These are phyloP conservation scores for Ustilago loliicola DNA, from an alignment of 1,284 basidiomycete genomes.

Conservation along the genomic window DNA sequence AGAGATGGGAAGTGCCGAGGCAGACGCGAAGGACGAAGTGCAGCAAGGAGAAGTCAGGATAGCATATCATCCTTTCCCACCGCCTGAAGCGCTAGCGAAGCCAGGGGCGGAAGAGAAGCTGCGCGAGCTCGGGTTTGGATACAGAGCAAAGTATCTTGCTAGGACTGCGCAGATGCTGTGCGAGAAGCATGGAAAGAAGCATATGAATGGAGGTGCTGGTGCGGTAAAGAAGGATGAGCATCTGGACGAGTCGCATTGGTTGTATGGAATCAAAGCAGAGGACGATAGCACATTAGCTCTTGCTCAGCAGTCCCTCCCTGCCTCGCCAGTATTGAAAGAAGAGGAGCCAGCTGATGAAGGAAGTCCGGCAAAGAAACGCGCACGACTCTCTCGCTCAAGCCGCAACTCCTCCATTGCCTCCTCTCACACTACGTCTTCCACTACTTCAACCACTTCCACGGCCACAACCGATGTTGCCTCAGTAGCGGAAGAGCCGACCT, in stretches of 20 bases:
- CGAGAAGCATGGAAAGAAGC: conserved; percentile 70
- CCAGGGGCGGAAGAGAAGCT: conserved; percentile 75
- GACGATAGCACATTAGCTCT: conserved; percentile 1
- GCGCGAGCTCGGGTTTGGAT: conserved; percentile 91
- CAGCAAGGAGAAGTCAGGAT: conserved; percentile 46
- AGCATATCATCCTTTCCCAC: conserved; percentile 86
- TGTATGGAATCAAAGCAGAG: conserved; percentile 35
- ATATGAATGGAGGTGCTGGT: not conserved
- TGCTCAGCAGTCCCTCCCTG: not conserved
- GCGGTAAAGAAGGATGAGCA: conserved; percentile 11
- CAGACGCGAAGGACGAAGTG: conserved; percentile 12
- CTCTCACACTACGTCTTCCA: not conserved
- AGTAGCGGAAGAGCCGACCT: conserved; percentile 27
- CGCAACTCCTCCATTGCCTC: conserved; percentile 14
- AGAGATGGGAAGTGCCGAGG: conserved; percentile 46
- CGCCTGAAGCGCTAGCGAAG: conserved; percentile 78
- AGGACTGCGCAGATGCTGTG: conserved; percentile 82
- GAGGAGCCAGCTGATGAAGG: not conserved
- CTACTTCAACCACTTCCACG: not conserved
- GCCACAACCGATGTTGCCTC: not conserved
- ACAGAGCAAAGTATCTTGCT: conserved; percentile 90
- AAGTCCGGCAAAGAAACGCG: conserved; percentile 13
- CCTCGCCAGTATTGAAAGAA: not conserved
- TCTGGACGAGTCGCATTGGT: conserved; percentile 29
- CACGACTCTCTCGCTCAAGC: conserved; percentile 13